Base-by-base conservation (phyloP, 768 basidiomycete species). In the Phylloporus rhodoxanthus region DNA sequence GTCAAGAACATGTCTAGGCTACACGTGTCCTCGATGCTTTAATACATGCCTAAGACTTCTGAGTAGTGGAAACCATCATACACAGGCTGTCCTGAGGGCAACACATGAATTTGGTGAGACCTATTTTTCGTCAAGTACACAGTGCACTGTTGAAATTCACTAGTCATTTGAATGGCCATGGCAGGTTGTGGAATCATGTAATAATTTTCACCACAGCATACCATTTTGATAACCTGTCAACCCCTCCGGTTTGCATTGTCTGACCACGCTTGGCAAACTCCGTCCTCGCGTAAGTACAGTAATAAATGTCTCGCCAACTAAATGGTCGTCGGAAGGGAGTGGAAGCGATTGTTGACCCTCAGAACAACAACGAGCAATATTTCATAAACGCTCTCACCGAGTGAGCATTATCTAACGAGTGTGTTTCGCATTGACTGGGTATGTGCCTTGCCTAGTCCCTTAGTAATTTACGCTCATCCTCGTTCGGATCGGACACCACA, bases 1-100 rank as follows among this genome's bases (percentile, higher is more conserved):
- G 70, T 43, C 68, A 70, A 46, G 68, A 71, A 48, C 41, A 48
- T 30, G n/a, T 32, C 21, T 55, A 53, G 47, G 36, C 4, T 40
- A 39, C 43, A 28, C 26, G 34, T 13, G 25, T 43, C 29, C 26
- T 26, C 26, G 15, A 23, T 9, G 21, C 13, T 26, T 40, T 41
- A 48, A 19, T 42, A 34, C 25, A n/a, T n/a, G n/a, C n/a, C n/a
- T n/a, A n/a, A n/a, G n/a, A n/a, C 33, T 39, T 41, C 30, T 26
- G 48, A 41, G 13, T 38, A 34, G 30, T 43, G 47, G 42, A 21
- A 23, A 43, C 26, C 8, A 38, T 48, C 39, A 43, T 21, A 37
- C 37, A 26, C 48, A 21, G 29, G 33, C 38, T 44, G 34, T 32
- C 38, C 37, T 29, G 34, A 30, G 9, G 29, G 42, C 37, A 41